A percentile compares a stretch with the other conserved stretches of the same genome.
Conservation (phyloP, 164 flowering plant species). For the Chimonanthus salicifolius region DNA sequence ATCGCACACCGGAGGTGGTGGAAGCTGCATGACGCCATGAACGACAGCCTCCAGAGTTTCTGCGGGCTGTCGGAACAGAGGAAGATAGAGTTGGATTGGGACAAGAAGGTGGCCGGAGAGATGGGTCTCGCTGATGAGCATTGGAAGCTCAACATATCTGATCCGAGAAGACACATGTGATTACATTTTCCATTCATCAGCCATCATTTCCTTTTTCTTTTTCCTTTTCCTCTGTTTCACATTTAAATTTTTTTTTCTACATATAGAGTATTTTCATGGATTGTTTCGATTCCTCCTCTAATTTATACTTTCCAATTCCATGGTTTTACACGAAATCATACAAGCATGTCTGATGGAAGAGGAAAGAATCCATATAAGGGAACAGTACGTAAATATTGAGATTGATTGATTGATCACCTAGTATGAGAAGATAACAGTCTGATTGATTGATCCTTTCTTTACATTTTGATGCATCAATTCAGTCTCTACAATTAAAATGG, state of each 20-base stretch:
- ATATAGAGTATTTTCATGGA: background rate
- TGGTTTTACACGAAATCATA: background rate
- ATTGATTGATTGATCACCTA: no score
- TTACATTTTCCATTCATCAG: background rate
- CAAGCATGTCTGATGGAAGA: background rate
- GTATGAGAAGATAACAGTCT: no score
- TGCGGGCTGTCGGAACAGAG: slow-evolving; percentile 49
- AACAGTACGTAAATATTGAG: background rate
- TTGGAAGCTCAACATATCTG: slow-evolving; percentile 72
- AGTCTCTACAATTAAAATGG: background rate
- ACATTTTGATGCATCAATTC: no score
- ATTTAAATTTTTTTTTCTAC: background rate
- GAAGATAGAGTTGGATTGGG: slow-evolving; percentile 61
- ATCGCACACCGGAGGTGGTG: slow-evolving; percentile 85
- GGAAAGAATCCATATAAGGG: background rate
- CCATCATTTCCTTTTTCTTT: background rate
- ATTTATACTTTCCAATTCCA: background rate
- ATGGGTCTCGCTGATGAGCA: slow-evolving; percentile 40
- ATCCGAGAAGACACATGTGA: slow-evolving; percentile 54
- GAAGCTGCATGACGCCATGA: slow-evolving; percentile 75
- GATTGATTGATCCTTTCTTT: no score
- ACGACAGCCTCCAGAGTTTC: slow-evolving; percentile 39
- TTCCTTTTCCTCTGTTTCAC: background rate
- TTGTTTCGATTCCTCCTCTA: background rate
- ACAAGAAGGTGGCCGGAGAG: slow-evolving; percentile 45